Evolutionary conservation across 1,284 basidiomycete species (phyloP), one percentile per base, ranked within the genome.

Genomic region (Apiotrichum porosum): DNA sequence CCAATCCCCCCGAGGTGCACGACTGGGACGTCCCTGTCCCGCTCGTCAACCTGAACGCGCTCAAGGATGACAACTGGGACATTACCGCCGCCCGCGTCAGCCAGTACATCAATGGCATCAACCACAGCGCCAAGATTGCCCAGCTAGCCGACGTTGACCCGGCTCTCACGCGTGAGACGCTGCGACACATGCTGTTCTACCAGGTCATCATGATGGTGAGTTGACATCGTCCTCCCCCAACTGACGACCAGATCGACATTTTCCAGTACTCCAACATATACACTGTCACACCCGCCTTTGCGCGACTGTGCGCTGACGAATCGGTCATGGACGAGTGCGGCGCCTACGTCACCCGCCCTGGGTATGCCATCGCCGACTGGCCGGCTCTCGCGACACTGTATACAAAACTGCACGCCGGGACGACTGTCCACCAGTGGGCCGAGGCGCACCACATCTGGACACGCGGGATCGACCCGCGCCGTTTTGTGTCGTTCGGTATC

Each of bases 211-310:
- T 97, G 83, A 86, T 85, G 60, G 67, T 67, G 37, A 28, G 65
- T 54, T 24, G 15, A 3, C 17, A 14, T 24, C 13, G 9, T 23
- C n/a, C 15, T 3, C 15, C 5, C 6, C 13, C 13, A 9, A 32
- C 49, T 54, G 36, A 53, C 23, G 4, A 3, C n/a, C 50, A 67
- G 68, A 84, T 92, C 46, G 93, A 98, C 73, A 88, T 97, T 42
- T 98, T 98, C 69, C 92, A 97, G 69, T 95, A 86, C 71, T 88
- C 88, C n/a, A 97, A 97, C 72, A 90, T 95, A 83, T 98, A 98
- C 68, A 88, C 88, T 0, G 77, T 94, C 30, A 82, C 85, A 40
- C 86, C 86, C 54, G 84, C 82, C 54, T 83, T 94, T 21, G 83
- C 89, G 59, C 88, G 84, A 79, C 80, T 94, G 35, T 86, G 86